Evolutionary conservation across 2,329 filamentous ascomycete species (phyloP).

Genomic region (Aspergillus niger): DNA sequence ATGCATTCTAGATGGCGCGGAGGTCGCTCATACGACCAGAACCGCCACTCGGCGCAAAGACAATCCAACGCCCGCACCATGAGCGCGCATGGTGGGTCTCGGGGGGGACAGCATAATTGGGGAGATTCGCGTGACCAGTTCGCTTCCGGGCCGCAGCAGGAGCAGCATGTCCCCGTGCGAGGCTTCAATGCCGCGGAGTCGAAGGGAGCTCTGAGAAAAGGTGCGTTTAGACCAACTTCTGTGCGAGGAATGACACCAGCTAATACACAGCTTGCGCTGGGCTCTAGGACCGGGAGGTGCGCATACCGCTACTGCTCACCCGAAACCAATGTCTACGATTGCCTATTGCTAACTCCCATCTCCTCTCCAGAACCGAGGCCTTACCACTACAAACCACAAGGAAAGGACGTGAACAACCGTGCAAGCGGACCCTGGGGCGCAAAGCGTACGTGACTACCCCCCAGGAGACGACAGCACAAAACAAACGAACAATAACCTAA

Average conservation of each 20-base stretch:
- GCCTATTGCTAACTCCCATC: conserved; percentile 6
- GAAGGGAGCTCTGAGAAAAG: conserved; percentile 44
- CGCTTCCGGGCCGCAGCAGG: conserved; percentile 27
- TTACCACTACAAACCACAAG: conserved; percentile 42
- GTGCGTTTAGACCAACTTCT: conserved; percentile 26
- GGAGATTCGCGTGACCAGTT: conserved; percentile 27
- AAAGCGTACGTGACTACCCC: conserved; percentile 41
- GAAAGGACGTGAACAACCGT: conserved; percentile 40
- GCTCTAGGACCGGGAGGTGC: conserved; percentile 36
- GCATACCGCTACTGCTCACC: too few species aligned
- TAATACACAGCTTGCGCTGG: not conserved
- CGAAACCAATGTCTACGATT: too few species aligned
- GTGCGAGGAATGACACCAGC: not conserved
- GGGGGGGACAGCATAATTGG: conserved; percentile 36
- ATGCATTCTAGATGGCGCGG: conserved; percentile 41
- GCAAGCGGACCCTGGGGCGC: conserved; percentile 46
- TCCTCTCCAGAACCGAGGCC: conserved; percentile 34
- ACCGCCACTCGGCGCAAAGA: conserved; percentile 41
- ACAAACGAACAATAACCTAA: conserved; percentile 10
- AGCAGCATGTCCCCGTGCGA: conserved; percentile 46
- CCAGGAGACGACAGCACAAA: not conserved
- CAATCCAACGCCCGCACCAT: conserved; percentile 35
- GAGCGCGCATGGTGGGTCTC: conserved; percentile 36
- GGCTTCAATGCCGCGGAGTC: conserved; percentile 48
- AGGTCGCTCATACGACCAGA: conserved; percentile 38